Percentiles rank a stretch among this genome's conserved stretches.
Evolutionary conservation across 106 monocot species (phyloP).

Genomic region (Dioscorea alata): DNA sequence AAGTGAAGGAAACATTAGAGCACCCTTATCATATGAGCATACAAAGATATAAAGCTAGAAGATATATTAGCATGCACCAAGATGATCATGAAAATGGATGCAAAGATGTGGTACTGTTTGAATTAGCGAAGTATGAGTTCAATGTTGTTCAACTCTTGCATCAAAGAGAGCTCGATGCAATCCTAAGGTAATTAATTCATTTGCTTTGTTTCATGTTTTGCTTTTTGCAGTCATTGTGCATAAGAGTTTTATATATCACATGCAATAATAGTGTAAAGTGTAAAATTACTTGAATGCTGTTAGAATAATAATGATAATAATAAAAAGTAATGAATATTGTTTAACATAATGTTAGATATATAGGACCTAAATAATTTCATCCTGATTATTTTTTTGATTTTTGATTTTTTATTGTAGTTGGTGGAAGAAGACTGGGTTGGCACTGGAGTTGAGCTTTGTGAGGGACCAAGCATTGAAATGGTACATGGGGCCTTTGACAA

Average conservation of each 20-base stretch:
- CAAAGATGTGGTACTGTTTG: conserved; percentile 5
- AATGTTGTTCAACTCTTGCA: conserved; percentile 24
- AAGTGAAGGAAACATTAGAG: conserved; percentile 23
- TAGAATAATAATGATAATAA: background rate
- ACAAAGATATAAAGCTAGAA: conserved; percentile 13
- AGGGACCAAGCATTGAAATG: conserved; percentile 42
- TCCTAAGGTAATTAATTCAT: conserved; percentile 21
- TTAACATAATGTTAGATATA: no score
- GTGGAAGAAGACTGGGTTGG: conserved; percentile 38
- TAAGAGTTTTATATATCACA: background rate
- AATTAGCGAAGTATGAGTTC: conserved; percentile 37
- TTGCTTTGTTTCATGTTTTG: background rate
- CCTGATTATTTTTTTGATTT: no score
- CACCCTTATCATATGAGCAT: conserved; percentile 30
- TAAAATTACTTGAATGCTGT: background rate
- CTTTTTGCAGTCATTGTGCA: no score
- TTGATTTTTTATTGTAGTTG: conserved; percentile 18
- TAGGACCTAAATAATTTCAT: no score
- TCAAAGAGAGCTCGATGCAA: conserved; percentile 19
- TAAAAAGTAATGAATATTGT: background rate
- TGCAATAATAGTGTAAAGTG: background rate
- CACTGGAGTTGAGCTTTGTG: conserved; percentile 21
- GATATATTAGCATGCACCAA: conserved; percentile 7
- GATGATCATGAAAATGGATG: background rate
- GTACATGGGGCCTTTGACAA: conserved; percentile 27